Conservation (phyloP, 208 protist species). For the Acanthamoeba healyi region DNA sequence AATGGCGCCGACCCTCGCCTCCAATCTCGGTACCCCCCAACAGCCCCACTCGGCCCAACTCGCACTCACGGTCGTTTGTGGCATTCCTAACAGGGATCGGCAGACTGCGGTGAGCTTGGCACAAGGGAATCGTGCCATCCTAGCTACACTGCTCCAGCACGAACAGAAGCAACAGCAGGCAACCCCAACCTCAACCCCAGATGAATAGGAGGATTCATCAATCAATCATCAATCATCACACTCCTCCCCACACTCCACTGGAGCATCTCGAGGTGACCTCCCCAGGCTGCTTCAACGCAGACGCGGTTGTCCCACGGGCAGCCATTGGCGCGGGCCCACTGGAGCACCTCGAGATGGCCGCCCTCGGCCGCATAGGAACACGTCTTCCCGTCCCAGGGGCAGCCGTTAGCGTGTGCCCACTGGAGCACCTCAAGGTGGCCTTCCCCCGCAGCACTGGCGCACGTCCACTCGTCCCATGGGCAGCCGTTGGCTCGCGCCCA, state of each 20-base stretch:
- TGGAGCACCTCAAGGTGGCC: not conserved
- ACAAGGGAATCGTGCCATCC: not conserved
- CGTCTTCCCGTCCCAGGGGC: not conserved
- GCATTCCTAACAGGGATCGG: not conserved
- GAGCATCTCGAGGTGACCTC: constrained; percentile 4
- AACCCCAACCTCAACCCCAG: not conserved
- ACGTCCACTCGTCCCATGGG: constrained; percentile 11
- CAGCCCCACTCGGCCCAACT: not conserved
- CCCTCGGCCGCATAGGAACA: not conserved
- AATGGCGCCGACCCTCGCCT: constrained; percentile 15
- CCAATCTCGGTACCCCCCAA: not conserved
- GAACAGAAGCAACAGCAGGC: not conserved
- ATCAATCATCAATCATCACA: too few species aligned
- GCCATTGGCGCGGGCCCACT: constrained; percentile 26
- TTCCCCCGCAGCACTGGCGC: not conserved
- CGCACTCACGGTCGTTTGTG: not conserved
- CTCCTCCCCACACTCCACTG: not conserved
- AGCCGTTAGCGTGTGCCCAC: constrained; percentile 9
- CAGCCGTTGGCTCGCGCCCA: constrained; percentile 17
- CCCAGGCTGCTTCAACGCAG: not conserved
- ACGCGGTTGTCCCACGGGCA: not conserved
- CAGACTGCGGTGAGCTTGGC: not conserved
- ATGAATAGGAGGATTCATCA: too few species aligned
- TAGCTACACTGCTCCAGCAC: not conserved
- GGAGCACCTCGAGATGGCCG: not conserved